These are phyloP conservation scores for Kluyveromyces marxianus DNA, from an alignment of 1,139 yeast genomes.

Conservation along the genomic window DNA sequence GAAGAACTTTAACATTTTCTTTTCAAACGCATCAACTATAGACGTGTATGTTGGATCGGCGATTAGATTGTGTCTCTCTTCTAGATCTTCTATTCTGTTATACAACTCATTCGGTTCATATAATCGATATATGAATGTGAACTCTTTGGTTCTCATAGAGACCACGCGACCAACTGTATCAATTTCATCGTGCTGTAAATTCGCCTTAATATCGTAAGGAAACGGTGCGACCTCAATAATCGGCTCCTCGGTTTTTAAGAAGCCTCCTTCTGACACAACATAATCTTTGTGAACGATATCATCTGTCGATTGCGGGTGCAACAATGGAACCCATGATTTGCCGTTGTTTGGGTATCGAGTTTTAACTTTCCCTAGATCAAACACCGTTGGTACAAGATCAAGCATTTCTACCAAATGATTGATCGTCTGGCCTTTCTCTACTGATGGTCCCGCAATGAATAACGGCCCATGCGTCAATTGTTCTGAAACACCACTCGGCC, in stretches of 20 bases:
- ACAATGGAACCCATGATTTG: slow-evolving; percentile 8
- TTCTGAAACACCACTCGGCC: slow-evolving; percentile 18
- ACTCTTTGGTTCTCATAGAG: slow-evolving; percentile 12
- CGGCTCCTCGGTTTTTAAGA: slow-evolving; percentile 7
- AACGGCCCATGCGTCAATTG: slow-evolving; percentile 14
- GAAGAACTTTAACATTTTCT: slow-evolving; percentile 4
- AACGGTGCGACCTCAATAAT: slow-evolving; percentile 6
- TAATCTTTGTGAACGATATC: slow-evolving; percentile 2
- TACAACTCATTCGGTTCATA: slow-evolving; percentile 17
- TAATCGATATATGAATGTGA: slow-evolving; percentile 16
- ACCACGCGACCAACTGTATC: slow-evolving; percentile 15
- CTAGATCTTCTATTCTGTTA: slow-evolving; percentile 10
- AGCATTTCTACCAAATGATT: slow-evolving; percentile 15
- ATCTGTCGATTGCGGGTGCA: not conserved
- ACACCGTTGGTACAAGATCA: slow-evolving; percentile 15
- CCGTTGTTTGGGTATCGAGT: slow-evolving; percentile 14
- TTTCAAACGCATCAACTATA: not conserved
- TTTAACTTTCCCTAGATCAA: slow-evolving; percentile 11
- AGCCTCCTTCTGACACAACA: slow-evolving; percentile 7
- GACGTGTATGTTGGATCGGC: slow-evolving; percentile 2
- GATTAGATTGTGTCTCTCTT: slow-evolving; percentile 4
- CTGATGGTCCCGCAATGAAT: slow-evolving; percentile 4
- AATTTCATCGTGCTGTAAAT: slow-evolving; percentile 4
- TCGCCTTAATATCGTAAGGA: slow-evolving; percentile 7
- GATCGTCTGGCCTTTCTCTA: slow-evolving; percentile 5